These are phyloP conservation scores for Passalora sequoiae DNA, from an alignment of 2,329 filamentous ascomycete genomes.

Conservation along the genomic window DNA sequence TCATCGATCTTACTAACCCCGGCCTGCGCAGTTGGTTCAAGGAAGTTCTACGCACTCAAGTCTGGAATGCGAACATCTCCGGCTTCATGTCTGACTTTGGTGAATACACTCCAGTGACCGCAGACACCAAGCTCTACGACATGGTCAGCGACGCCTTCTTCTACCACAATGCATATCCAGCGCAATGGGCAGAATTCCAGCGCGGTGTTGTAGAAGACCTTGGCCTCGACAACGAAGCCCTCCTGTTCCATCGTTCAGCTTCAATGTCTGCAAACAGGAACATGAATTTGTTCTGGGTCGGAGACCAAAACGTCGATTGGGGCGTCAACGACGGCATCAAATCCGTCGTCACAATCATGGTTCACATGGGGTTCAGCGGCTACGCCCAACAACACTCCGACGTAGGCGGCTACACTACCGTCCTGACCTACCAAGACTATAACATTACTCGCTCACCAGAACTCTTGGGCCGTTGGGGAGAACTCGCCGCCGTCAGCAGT, in stretches of 20 bases:
- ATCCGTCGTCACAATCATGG: slow-evolving; percentile 32
- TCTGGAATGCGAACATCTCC: slow-evolving; percentile 35
- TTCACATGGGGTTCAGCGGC: slow-evolving; percentile 36
- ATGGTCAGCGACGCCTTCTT: slow-evolving; percentile 30
- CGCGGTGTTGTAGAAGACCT: slow-evolving; percentile 29
- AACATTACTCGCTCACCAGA: slow-evolving; percentile 35
- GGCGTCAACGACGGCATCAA: slow-evolving; percentile 36
- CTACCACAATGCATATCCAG: slow-evolving; percentile 36
- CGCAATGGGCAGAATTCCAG: slow-evolving; percentile 34
- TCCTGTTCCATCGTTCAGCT: slow-evolving; percentile 36
- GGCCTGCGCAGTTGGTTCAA: slow-evolving; percentile 32
- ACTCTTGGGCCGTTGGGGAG: slow-evolving; percentile 37
- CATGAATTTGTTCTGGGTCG: slow-evolving; percentile 39
- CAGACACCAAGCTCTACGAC: slow-evolving; percentile 27
- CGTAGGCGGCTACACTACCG: slow-evolving; percentile 37
- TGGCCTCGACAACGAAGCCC: slow-evolving; percentile 28
- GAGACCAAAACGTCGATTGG: slow-evolving; percentile 36
- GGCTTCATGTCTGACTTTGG: slow-evolving; percentile 38
- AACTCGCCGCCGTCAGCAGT: slow-evolving; percentile 34
- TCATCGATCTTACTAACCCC: slow-evolving; percentile 36
- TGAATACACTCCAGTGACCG: slow-evolving; percentile 34
- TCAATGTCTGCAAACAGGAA: slow-evolving; percentile 31
- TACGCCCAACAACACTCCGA: slow-evolving; percentile 36
- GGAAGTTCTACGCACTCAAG: slow-evolving; percentile 32
- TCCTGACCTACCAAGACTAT: slow-evolving; percentile 26